A percentile compares a stretch with the other conserved stretches of the same genome.
Conservation (phyloP, 2,329 filamentous ascomycete genomes). For the Herpotrichia juniperi region DNA sequence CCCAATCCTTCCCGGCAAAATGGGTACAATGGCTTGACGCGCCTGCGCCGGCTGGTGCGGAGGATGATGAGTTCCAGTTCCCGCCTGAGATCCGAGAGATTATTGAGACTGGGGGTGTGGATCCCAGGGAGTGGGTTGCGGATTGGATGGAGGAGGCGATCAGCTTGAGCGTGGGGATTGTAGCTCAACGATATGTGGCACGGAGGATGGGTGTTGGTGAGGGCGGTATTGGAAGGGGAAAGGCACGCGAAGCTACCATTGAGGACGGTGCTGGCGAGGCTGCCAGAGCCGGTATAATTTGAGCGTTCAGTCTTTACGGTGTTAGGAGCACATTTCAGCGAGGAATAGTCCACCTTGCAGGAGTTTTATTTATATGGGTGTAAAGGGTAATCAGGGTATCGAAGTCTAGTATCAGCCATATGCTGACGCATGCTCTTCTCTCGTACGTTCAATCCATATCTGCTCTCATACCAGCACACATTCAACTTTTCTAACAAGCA, state of each 20-base stretch:
- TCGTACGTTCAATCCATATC: too few species aligned
- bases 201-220: slow-evolving; percentile 95
- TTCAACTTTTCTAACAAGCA: too few species aligned
- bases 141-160: slow-evolving; percentile 96
- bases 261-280: slow-evolving; percentile 66
- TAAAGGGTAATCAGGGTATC: slow-evolving; percentile 1
- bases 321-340: slow-evolving; percentile 4
- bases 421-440: too few species aligned
- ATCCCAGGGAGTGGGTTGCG: slow-evolving; percentile 94
- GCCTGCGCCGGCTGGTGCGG: slow-evolving; percentile 33
- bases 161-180: slow-evolving; percentile 76
- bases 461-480: too few species aligned
- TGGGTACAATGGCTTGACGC: slow-evolving; percentile 94
- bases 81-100: slow-evolving; percentile 90
- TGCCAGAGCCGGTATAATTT: slow-evolving; percentile 58
- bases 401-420: slow-evolving; percentile 2
- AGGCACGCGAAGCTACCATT: slow-evolving; percentile 60
- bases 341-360: not conserved
- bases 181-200: slow-evolving; percentile 95
- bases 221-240: slow-evolving; percentile 67
- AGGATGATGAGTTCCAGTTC: slow-evolving; percentile 59
- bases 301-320: slow-evolving; percentile 1
- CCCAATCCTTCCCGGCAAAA: slow-evolving; percentile 79
- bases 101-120: slow-evolving; percentile 74
- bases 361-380: not conserved